A percentile compares a stretch with the other conserved stretches of the same genome.
phyloP scores from a whole-genome alignment of 2,329 filamentous ascomycete species.

The Pestalotiopsis sp. region DNA sequence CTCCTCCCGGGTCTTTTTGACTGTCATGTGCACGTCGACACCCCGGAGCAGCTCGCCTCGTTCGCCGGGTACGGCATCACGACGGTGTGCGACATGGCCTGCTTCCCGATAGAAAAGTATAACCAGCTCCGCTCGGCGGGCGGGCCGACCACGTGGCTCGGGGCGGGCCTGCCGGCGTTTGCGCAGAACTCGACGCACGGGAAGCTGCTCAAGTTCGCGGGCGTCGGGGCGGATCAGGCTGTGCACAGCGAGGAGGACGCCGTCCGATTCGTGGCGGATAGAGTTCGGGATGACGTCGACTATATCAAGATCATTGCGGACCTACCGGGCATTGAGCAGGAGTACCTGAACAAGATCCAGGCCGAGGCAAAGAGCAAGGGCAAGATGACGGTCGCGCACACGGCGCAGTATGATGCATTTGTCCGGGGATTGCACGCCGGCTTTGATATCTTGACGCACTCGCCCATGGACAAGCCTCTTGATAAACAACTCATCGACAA shows the following conservation, averaged over 20 bases:
- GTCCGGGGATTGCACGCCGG: constrained; percentile 24
- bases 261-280: constrained; percentile 18
- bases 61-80: constrained; percentile 16
- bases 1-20: constrained; percentile 26
- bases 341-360: constrained; percentile 23
- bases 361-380: constrained; percentile 22
- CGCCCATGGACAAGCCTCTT: constrained; percentile 26
- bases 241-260: constrained; percentile 19
- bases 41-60: constrained; percentile 17
- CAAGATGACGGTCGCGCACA: constrained; percentile 28
- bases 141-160: constrained; percentile 20
- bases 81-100: constrained; percentile 12
- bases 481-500: constrained; percentile 18
- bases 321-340: constrained; percentile 22
- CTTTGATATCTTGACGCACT: constrained; percentile 31
- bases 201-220: constrained; percentile 15
- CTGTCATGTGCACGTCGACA: constrained; percentile 24
- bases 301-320: constrained; percentile 31
- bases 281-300: constrained; percentile 23
- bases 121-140: constrained; percentile 12
- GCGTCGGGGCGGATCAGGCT: constrained; percentile 14
- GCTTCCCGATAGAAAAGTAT: constrained; percentile 16
- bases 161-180: constrained; percentile 19
- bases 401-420: constrained; percentile 25
- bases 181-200: constrained; percentile 20